Conservation (phyloP, 257 asterid species). For the Ligustrum vulgare region DNA sequence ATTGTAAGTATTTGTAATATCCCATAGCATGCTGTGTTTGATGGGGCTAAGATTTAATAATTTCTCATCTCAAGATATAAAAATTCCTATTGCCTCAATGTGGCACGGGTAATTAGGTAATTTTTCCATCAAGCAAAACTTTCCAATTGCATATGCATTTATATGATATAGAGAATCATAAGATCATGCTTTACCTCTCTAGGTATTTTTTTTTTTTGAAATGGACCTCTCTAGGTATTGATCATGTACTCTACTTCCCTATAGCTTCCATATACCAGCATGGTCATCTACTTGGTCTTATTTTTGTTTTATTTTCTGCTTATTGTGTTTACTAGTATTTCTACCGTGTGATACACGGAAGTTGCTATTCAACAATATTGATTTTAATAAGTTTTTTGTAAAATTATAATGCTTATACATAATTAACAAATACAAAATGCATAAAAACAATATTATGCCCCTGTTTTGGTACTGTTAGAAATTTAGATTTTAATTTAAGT, state of each 20-base stretch:
- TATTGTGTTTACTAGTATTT: not conserved
- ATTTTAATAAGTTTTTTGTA: no score
- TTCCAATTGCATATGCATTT: not conserved
- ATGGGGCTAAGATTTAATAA: not conserved
- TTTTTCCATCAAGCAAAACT: no score
- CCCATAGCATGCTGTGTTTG: not conserved
- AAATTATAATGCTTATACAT: no score
- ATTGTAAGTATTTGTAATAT: conserved; percentile 52
- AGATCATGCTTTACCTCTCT: not conserved
- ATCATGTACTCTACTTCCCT: not conserved
- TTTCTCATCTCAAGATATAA: no score
- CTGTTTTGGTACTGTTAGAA: no score
- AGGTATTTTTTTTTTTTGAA: no score
- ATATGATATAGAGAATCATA: not conserved
- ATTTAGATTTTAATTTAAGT: no score
- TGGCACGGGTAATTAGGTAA: no score
- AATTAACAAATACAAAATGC: no score
- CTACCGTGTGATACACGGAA: no score
- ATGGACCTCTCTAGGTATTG: not conserved
- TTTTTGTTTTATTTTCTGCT: not conserved
- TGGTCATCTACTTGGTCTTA: not conserved
- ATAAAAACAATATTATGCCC: no score
- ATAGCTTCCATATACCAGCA: not conserved
- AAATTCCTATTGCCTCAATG: not conserved
- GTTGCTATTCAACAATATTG: no score